Base-by-base conservation (phyloP, 2,329 filamentous ascomycete genomes). In the Seiridium unicorne region DNA sequence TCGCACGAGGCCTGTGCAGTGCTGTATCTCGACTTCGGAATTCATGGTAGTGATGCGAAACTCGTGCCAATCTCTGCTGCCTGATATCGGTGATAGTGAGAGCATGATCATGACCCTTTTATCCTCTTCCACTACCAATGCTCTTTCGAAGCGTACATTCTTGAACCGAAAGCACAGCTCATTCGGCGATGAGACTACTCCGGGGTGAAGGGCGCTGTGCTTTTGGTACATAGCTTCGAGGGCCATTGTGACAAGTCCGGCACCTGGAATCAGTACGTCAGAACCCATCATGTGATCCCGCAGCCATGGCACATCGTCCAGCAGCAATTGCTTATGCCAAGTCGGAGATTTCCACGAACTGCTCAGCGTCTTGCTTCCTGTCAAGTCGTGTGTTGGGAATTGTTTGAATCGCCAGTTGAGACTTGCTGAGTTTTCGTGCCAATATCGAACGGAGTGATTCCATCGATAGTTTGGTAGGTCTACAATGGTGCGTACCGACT, bases 381-480 rank as follows among this genome's bases (percentile, higher is more conserved):
- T 4, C 9, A 44, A 11, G 9, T 44, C 44, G 9, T 44, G 44
- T 3, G 44, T 44, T 11, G 18, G 4, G 18, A 44, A 44, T 4
- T 11, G 4, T 18, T 10, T 44, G 44, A 4, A 4, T 11, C 44
- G 4, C 44, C 44, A 44, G 9, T 44, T 18, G 3, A 4, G 13
- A 10, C 44, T 44, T 4, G 44, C 44, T 10, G 4, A 4, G 4
- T 4, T 44, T 10, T 44, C 44, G 44, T 44, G 44, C 44, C 68
- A 68, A 55, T 68, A 65, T 11, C 60, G 62, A 1, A n/a, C 55
- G 0, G 54, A 46, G 48, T 69, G 67, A 32, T 71, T 68, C 69
- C 69, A 71, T 0, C 3, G 1, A 35, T 71, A 71, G 51, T 68
- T 69, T 3, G 69, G 69, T 0, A 71, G 59, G 35, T 69, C 69